Base-by-base conservation (phyloP, 2,329 filamentous ascomycete species). In the Tolypocladium nubicola region DNA sequence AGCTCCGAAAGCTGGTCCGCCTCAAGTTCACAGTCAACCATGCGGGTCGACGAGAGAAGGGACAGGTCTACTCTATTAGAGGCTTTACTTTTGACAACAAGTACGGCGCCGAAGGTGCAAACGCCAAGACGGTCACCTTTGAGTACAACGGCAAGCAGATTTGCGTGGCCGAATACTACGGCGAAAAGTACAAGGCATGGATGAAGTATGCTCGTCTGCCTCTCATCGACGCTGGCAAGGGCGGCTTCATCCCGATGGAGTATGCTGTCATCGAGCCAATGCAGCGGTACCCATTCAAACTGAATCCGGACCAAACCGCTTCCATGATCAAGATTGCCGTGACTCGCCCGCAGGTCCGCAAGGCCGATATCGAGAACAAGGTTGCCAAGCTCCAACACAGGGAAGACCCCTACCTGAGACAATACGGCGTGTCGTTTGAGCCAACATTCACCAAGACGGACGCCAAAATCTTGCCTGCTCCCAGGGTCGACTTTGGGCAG, bases 291-390 rank as follows among this genome's bases (percentile, higher is more conserved):
- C 74, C 76, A 0, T 86, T 76, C 72, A 88, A 88, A 70, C 69
- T 88, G 1, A 79, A 79, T 56, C 76, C 79, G 0, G 68, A 73
- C 0, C 79, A 96, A 73, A 97, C 93, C 0, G 76, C 86, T 0
- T 74, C 80, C 6, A 99, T 99, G 94, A 97, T 99, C 75, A 93
- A 88, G 70, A 90, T 93, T 65, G 92, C 93, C 0, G 93, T 96
- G 5, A 90, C 88, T 7, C 81, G 86, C 1, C 94, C 94, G 0
- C 68, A 70, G 0, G 69, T 84, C 37, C 88, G 94, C n/a, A 81
- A 83, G 62, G 64, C 69, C 0, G 83, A 88, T 23, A 91, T 97
- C 63, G 63, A 71, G 56, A 57, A 56, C 8, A 67, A 68, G 43
- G 74, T 84, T 53, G 69, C 80, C 4, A 88, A 88, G 19, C 81